A percentile compares a stretch with the other conserved stretches of the same genome.
Evolutionary conservation across 345 rosid genomes (phyloP).

Genomic region (Pelargonium nanum): DNA sequence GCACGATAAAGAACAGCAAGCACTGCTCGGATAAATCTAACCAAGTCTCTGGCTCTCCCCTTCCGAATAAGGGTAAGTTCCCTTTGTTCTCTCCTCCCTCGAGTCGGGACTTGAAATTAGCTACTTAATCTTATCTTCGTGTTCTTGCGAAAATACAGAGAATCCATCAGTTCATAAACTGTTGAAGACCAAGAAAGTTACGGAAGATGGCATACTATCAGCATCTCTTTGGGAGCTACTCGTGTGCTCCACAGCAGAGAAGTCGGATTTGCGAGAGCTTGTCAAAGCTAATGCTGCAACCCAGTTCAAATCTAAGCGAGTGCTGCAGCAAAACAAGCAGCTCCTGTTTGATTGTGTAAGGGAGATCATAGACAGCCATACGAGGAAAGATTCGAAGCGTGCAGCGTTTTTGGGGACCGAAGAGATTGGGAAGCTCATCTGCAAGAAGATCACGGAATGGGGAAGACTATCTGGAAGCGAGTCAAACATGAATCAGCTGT

Average conservation of each 20-base stretch:
- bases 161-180: slow-evolving; percentile 9
- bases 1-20: slow-evolving; percentile 6
- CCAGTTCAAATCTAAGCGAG: slow-evolving; percentile 9
- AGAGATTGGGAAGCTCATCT: slow-evolving; percentile 21
- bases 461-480: slow-evolving; percentile 17
- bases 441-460: slow-evolving; percentile 23
- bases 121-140: too few species aligned
- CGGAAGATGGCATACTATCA: slow-evolving; percentile 26
- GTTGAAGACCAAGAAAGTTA: slow-evolving; percentile 11
- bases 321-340: slow-evolving; percentile 32
- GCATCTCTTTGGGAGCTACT: slow-evolving; percentile 30
- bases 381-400: slow-evolving; percentile 3
- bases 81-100: background rate
- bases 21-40: background rate
- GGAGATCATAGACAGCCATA: slow-evolving; percentile 27
- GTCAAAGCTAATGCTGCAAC: slow-evolving; percentile 26
- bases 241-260: slow-evolving; percentile 12
- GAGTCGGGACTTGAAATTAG: too few species aligned
- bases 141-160: too few species aligned
- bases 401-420: slow-evolving; percentile 20
- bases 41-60: too few species aligned
- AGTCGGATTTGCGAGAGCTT: slow-evolving; percentile 17
- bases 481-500: slow-evolving; percentile 12
- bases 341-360: slow-evolving; percentile 40
- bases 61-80: too few species aligned